phyloP scores from a whole-genome alignment of 768 basidiomycete genomes.

The Boletus rubropictus region DNA sequence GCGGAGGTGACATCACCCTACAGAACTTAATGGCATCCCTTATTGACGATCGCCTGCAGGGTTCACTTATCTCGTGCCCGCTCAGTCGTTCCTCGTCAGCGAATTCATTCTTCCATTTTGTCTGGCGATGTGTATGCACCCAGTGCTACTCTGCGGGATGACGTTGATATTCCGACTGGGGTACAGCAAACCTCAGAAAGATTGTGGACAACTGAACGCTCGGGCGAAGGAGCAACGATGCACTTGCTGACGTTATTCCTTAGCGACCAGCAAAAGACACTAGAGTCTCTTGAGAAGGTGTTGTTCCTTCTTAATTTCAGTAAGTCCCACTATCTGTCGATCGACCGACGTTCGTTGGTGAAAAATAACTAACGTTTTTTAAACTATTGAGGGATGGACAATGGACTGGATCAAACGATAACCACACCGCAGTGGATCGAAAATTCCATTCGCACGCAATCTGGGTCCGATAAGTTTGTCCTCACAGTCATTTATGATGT shows the following conservation, averaged over 20 bases:
- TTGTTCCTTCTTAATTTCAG: neutral
- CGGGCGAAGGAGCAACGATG: neutral
- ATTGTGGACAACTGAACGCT: neutral
- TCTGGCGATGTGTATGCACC: neutral
- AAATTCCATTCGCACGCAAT: neutral
- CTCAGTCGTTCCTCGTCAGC: neutral
- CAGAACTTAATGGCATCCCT: neutral
- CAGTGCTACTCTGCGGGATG: neutral
- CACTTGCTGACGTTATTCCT: neutral
- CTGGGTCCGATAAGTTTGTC: neutral
- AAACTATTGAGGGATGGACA: neutral
- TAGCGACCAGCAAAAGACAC: neutral
- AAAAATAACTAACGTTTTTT: too few relatives aligned
- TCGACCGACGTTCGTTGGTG: too few relatives aligned
- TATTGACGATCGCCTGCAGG: neutral
- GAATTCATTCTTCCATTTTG: neutral
- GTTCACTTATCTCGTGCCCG: neutral
- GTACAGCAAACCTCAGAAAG: neutral
- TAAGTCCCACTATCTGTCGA: neutral
- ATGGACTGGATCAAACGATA: neutral
- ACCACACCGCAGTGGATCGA: neutral
- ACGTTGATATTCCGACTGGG: neutral
- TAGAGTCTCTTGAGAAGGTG: neutral
- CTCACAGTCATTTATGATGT: neutral
- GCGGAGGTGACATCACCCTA: neutral